Evolutionary conservation across 768 basidiomycete species (phyloP).

Genomic region (Pulveroboletus ravenelii): DNA sequence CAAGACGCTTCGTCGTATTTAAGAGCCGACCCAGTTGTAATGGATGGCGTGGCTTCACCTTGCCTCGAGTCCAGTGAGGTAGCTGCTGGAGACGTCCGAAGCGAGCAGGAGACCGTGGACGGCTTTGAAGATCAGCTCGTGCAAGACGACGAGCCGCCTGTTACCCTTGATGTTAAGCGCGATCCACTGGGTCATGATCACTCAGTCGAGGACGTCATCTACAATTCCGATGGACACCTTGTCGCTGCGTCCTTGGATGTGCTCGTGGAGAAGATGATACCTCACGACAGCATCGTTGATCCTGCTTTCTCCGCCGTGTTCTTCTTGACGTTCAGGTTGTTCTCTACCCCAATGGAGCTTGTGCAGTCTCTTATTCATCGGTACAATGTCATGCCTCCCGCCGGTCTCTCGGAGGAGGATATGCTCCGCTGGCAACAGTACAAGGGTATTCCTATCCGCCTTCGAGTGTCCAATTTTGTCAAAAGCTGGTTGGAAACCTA

Average conservation of each 20-base stretch:
- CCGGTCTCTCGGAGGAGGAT: constrained; percentile 52
- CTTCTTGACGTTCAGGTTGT: constrained; percentile 93
- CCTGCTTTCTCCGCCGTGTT: constrained; percentile 83
- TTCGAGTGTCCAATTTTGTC: constrained; percentile 89
- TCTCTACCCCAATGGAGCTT: constrained; percentile 73
- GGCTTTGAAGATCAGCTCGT: constrained; percentile 51
- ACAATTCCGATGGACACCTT: constrained; percentile 85
- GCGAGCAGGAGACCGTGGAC: constrained; percentile 28
- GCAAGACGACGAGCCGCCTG: constrained; percentile 47
- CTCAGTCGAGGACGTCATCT: constrained; percentile 76
- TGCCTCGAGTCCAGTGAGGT: constrained; percentile 35
- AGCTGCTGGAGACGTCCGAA: constrained; percentile 49
- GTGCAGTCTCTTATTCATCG: constrained; percentile 74
- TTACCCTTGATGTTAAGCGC: constrained; percentile 37
- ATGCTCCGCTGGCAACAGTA: constrained; percentile 74
- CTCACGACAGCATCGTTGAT: constrained; percentile 88
- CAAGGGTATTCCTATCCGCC: constrained; percentile 85
- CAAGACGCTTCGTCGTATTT: constrained; percentile 31
- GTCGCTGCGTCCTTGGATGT: constrained; percentile 87
- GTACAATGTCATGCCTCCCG: constrained; percentile 74
- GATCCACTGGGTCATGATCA: constrained; percentile 67
- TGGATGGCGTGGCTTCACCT: constrained; percentile 29
- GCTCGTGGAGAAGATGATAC: constrained; percentile 96
- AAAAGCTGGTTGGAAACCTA: constrained; percentile 91
- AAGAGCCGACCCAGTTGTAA: constrained; percentile 22